A percentile compares a stretch with the other conserved stretches of the same genome.
Conservation (phyloP, 1,284 basidiomycete genomes). For the Microbotryum scabiosae region DNA sequence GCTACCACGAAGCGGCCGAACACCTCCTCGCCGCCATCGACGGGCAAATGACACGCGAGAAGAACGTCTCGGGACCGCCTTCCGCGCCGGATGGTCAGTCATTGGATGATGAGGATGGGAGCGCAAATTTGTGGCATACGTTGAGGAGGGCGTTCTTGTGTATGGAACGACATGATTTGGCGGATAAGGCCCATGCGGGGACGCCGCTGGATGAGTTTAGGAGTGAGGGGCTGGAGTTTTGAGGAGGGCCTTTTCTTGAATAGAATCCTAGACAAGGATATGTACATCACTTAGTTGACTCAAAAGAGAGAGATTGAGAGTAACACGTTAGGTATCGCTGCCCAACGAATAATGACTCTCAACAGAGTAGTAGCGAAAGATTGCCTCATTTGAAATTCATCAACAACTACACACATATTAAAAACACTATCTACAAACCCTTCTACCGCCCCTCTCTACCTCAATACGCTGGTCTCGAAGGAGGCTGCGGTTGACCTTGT, state of each 20-base stretch:
- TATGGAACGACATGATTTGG: conserved; percentile 48
- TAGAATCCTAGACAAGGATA: no score
- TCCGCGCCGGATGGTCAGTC: conserved; percentile 28
- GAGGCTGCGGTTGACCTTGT: conserved; percentile 15
- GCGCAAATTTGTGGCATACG: conserved; percentile 85
- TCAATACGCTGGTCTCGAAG: no score
- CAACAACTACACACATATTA: no score
- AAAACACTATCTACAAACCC: no score
- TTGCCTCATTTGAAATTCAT: no score
- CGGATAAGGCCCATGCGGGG: conserved; percentile 31
- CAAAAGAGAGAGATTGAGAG: no score
- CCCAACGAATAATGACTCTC: no score
- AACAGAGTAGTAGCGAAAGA: no score
- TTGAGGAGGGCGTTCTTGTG: conserved; percentile 69
- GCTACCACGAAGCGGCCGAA: conserved; percentile 90
- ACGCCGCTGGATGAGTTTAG: conserved; percentile 31
- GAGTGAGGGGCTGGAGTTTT: conserved; percentile 36
- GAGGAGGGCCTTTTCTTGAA: not conserved
- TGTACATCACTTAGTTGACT: no score
- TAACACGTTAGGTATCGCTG: no score
- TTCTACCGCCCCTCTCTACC: no score
- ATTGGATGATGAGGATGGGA: conserved; percentile 55
- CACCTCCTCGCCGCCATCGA: conserved; percentile 90
- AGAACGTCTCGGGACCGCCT: conserved; percentile 39
- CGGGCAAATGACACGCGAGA: conserved; percentile 52